Conservation (phyloP, 1,139 yeast species). For the Hansenula sp. region DNA sequence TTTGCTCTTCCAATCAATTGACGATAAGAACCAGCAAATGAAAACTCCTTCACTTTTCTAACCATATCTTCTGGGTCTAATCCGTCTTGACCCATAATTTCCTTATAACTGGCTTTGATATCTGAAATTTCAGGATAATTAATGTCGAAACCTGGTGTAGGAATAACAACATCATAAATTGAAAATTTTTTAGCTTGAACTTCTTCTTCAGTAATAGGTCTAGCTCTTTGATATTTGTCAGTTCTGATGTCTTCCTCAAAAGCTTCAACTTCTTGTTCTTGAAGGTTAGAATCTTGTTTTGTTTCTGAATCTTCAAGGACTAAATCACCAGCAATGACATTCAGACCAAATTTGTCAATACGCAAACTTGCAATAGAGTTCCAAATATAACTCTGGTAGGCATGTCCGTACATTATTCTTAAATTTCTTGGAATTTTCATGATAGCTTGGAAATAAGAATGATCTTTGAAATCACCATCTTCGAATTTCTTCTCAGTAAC, state of each 20-base stretch:
- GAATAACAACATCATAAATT: conserved; percentile 82
- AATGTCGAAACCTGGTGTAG: conserved; percentile 92
- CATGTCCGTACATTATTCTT: conserved; percentile 93
- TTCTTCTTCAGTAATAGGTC: conserved; percentile 71
- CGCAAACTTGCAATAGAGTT: conserved; percentile 80
- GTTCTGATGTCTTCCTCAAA: conserved; percentile 64
- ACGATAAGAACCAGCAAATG: conserved; percentile 89
- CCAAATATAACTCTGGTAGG: conserved; percentile 96
- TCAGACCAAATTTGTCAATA: conserved; percentile 63
- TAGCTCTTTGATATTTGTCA: conserved; percentile 54
- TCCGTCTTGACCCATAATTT: conserved; percentile 74
- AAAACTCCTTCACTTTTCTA: conserved; percentile 81
- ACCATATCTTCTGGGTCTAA: conserved; percentile 84
- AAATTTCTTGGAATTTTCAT: conserved; percentile 90
- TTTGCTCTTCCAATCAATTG: conserved; percentile 65
- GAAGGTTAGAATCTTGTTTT: conserved; percentile 20
- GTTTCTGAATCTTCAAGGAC: conserved; percentile 43
- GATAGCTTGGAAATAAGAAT: conserved; percentile 69
- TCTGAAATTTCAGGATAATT: conserved; percentile 69
- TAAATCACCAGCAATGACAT: conserved; percentile 79
- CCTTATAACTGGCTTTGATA: conserved; percentile 59
- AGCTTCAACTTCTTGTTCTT: conserved; percentile 35
- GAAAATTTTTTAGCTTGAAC: conserved; percentile 52
- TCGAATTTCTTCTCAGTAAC: conserved; percentile 40
- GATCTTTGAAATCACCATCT: conserved; percentile 38